These are phyloP conservation scores for California macrophylla DNA, from an alignment of 441 rosid genomes.

Conservation along the genomic window DNA sequence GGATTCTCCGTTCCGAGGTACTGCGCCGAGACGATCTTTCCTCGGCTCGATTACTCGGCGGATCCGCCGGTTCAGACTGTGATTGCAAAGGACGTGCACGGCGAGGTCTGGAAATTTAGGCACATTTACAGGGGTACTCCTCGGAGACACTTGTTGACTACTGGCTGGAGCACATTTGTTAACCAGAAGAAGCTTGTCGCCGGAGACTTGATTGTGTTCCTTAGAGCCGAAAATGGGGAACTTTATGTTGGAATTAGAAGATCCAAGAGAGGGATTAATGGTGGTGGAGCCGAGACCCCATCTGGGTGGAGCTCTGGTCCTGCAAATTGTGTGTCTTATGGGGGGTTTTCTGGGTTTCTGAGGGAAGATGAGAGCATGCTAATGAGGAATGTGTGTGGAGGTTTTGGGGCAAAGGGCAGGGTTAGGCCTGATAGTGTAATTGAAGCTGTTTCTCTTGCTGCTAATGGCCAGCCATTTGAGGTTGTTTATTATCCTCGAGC, in stretches of 20 bases:
- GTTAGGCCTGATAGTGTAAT: constrained; percentile 53
- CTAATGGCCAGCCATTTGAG: constrained; percentile 63
- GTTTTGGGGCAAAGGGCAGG: constrained; percentile 38
- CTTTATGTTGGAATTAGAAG: constrained; percentile 84
- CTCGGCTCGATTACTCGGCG: constrained; percentile 60
- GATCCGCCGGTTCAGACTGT: constrained; percentile 96
- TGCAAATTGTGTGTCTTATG: constrained; percentile 17
- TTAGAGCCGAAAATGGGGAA: constrained; percentile 71
- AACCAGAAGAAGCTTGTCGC: constrained; percentile 94
- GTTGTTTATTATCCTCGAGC: constrained; percentile 79
- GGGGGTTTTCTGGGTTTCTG: constrained; percentile 45
- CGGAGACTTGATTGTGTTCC: constrained; percentile 84
- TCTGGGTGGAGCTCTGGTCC: constrained; percentile 53
- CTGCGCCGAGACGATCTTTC: constrained; percentile 92
- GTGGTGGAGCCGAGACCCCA: constrained; percentile 52
- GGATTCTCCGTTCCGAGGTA: constrained; percentile 96
- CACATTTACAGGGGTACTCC: constrained; percentile 95
- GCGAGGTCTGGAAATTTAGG: constrained; percentile 82
- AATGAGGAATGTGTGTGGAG: constrained; percentile 26
- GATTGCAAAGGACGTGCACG: constrained; percentile 83
- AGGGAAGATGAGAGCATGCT: constrained; percentile 34
- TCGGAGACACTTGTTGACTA: constrained; percentile 81
- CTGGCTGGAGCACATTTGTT: constrained; percentile 96
- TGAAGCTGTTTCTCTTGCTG: constrained; percentile 60
- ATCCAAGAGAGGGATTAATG: constrained; percentile 48